Percentiles rank a stretch among this genome's conserved stretches.
These are phyloP conservation scores for Actinomortierella wolfii DNA, from an alignment of 371 early-diverging fungal species.

Conservation along the genomic window DNA sequence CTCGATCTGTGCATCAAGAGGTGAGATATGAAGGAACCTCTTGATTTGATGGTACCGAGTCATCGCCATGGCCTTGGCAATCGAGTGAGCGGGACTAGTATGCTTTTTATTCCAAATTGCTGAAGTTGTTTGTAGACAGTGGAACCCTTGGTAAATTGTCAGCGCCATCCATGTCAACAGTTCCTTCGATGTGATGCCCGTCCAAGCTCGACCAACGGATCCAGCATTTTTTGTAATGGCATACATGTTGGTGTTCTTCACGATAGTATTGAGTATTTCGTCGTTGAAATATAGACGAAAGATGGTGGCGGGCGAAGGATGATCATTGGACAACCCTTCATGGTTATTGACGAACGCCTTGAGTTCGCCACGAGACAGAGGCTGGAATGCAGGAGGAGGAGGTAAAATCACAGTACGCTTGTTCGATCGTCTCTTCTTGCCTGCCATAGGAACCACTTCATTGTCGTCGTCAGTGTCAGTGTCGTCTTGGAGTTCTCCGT, in stretches of 20 bases:
- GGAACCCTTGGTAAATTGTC: background rate
- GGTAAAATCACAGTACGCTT: too few species aligned
- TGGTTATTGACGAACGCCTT: too few species aligned
- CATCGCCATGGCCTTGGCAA: background rate
- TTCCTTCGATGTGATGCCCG: background rate
- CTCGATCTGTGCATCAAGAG: background rate
- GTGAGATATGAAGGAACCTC: constrained; percentile 5
- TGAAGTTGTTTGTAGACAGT: background rate
- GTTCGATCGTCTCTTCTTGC: too few species aligned
- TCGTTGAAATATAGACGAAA: constrained; percentile 20
- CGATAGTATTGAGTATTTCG: constrained; percentile 4
- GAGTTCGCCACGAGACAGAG: too few species aligned
- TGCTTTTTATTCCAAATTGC: background rate
- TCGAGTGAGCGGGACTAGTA: background rate
- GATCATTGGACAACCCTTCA: too few species aligned
- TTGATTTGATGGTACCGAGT: background rate
- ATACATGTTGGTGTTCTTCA: constrained; percentile 20
- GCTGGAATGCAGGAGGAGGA: too few species aligned
- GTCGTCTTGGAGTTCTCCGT: too few species aligned
- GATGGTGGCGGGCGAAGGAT: background rate
- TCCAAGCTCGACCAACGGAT: constrained; percentile 2
- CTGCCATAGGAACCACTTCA: too few species aligned
- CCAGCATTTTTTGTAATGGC: constrained; percentile 9
- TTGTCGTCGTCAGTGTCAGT: too few species aligned
- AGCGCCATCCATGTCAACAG: constrained; percentile 1